Percentiles rank a stretch among this genome's conserved stretches.
phyloP scores from a whole-genome alignment of 768 basidiomycete genomes.

The Psilocybe subaeruginosa region DNA sequence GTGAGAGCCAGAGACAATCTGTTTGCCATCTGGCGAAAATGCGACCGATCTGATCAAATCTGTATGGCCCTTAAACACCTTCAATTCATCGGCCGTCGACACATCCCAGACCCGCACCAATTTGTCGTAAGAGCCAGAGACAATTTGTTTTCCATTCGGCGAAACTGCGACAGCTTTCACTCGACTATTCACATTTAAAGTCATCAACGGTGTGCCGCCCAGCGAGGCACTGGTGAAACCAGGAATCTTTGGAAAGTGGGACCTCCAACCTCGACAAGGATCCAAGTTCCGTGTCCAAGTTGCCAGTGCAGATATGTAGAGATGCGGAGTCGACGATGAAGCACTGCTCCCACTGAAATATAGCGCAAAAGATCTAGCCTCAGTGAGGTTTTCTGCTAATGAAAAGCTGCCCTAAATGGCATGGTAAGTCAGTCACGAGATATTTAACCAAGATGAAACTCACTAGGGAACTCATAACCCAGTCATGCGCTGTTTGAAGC shows the following conservation, averaged over 20 bases:
- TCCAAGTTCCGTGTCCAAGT: too few species aligned
- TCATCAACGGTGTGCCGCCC: slow-evolving; percentile 8
- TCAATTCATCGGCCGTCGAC: too few species aligned
- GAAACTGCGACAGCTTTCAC: slow-evolving; percentile 8
- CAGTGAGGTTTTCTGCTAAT: slow-evolving; percentile 2
- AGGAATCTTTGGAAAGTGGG: too few species aligned
- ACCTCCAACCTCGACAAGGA: too few species aligned
- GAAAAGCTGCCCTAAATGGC: background rate
- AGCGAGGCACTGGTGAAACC: slow-evolving; percentile 7
- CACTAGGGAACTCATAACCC: slow-evolving; percentile 6
- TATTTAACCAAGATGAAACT: background rate
- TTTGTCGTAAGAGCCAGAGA: too few species aligned
- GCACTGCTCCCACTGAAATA: slow-evolving; percentile 21
- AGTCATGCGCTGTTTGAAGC: slow-evolving; percentile 17
- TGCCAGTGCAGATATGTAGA: too few species aligned
- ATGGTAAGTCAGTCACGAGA: background rate
- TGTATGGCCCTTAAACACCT: too few species aligned
- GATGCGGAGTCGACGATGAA: slow-evolving; percentile 22
- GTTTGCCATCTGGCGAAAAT: too few species aligned
- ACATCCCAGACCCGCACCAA: too few species aligned
- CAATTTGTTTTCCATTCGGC: background rate
- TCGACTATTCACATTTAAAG: background rate
- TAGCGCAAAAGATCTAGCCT: slow-evolving; percentile 19
- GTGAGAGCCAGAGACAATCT: too few species aligned
- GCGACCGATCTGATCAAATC: too few species aligned